Conservation (phyloP, 768 basidiomycete species). For the Leccinum obscurum region DNA sequence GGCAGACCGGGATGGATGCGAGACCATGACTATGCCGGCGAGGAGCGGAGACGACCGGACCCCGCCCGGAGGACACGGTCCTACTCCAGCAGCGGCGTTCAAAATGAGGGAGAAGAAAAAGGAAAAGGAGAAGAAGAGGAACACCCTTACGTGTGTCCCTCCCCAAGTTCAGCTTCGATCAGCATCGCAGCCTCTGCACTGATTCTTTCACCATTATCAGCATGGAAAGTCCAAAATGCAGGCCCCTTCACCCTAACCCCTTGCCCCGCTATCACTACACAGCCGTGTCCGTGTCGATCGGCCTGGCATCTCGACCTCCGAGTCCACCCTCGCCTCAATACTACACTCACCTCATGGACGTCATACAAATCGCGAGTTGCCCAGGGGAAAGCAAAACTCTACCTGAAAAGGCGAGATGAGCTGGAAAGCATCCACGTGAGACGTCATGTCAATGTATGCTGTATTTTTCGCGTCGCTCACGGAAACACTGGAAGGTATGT, state of each 20-base stretch:
- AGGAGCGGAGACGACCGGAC: constrained; percentile 19
- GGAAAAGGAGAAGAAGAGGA: constrained; percentile 10
- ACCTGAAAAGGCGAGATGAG: too few relatives aligned
- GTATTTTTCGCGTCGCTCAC: too few relatives aligned
- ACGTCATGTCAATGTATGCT: too few relatives aligned
- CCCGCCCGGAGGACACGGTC: constrained; percentile 14
- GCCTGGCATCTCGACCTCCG: neutral
- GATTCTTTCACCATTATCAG: constrained; percentile 35
- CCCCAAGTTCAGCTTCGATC: constrained; percentile 10
- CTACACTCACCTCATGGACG: neutral
- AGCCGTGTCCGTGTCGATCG: neutral
- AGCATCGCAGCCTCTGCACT: constrained; percentile 21
- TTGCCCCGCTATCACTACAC: neutral
- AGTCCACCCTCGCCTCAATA: neutral
- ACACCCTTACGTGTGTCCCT: constrained; percentile 4
- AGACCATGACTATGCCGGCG: constrained; percentile 33
- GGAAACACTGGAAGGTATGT: neutral
- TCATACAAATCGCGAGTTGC: too few relatives aligned
- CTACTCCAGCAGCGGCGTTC: constrained; percentile 4
- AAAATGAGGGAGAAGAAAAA: constrained; percentile 18
- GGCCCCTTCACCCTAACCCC: neutral
- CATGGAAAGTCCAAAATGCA: constrained; percentile 34
- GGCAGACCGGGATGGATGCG: constrained; percentile 67
- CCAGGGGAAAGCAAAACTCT: too few relatives aligned
- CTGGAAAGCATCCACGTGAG: too few relatives aligned